Evolutionary conservation across 1,284 basidiomycete genomes (phyloP).

Genomic region (Heterobasidion parviporum): DNA sequence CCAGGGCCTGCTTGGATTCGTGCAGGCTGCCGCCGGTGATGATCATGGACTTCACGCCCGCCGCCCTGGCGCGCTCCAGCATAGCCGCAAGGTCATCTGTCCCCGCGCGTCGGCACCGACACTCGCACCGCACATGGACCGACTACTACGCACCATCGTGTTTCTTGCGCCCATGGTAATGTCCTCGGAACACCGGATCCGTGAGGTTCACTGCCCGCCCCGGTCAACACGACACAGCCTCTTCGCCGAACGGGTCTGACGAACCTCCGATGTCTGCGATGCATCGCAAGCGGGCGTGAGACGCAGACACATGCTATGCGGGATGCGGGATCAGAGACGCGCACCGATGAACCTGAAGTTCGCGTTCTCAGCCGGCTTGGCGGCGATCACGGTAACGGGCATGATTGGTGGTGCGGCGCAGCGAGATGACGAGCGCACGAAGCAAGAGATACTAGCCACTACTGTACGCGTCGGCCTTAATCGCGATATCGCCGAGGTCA

Average conservation of each 20-base stretch:
- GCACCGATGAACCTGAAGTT: conserved; percentile 31
- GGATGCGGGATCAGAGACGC: neutral
- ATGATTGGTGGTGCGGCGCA: neutral
- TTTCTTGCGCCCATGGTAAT: conserved; percentile 42
- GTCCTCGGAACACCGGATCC: conserved; percentile 54
- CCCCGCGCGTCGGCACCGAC: neutral
- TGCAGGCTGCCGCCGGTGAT: conserved; percentile 73
- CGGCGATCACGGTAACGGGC: neutral
- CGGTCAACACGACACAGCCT: conserved; percentile 4
- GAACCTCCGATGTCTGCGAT: conserved; percentile 37
- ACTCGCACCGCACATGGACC: neutral
- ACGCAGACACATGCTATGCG: neutral
- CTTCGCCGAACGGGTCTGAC: conserved; percentile 1
- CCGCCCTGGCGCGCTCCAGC: conserved; percentile 48
- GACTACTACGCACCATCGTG: conserved; percentile 35
- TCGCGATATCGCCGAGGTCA: no score
- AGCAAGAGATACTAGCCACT: neutral
- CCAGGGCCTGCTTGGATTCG: conserved; percentile 59
- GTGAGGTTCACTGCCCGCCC: conserved; percentile 47
- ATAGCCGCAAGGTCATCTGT: conserved; percentile 61
- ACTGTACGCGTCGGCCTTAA: neutral
- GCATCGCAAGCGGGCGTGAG: neutral
- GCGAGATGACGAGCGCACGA: neutral
- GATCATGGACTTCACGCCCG: conserved; percentile 73
- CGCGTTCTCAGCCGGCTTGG: conserved; percentile 1